Evolutionary conservation across 208 protist genomes (phyloP), one percentile per base, ranked within the genome.

Genomic region (Trypanosoma brucei): DNA sequence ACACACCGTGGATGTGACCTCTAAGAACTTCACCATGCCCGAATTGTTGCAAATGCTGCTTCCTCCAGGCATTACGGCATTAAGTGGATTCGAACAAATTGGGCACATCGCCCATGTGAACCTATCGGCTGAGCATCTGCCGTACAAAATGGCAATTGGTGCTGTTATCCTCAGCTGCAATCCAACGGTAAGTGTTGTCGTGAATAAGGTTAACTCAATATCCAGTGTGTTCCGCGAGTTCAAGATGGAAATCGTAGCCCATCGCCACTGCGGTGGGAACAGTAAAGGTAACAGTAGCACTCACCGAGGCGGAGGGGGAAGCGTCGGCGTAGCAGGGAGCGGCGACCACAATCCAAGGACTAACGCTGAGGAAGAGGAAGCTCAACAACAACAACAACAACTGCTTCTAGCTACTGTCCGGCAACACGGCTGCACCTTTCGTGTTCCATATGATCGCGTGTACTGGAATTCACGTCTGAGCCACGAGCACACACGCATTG

Each of bases 51-150:
- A 61, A 39, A 63, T 62, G 45, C 70, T 93, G 55, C 68, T 88
- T 9, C 72, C 78, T 7, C 52, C 56, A 14, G 65, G 59, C 11
- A 59, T 64, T 6, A 62, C 48, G 9, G 22, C 40, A 37, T 71
- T 92, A 13, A 91, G 83, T 59, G 81, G 85, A 13, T 94, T 96
- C 59, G 91, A 96, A 67, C 83, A 92, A 68, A 81, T 97, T 22
- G 92, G 97, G 14, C 97, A 99, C 78, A 98, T 99, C 45, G 98
- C 98, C 0, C 98, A 99, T 70, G 66, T 99, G 11, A 99, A 99
- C 76, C 85, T 99, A 0, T 89, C 83, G 14, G 72, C 88, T 2
- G 78, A 88, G 8, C 91, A 98, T 51, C 55, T 98, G 44, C 93
- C 93, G 22, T 98, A 96, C 75, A 82, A 84, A 2, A 14, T 73